Evolutionary conservation across 2,329 filamentous ascomycete genomes (phyloP), one percentile per base, ranked within the genome.

Genomic region (Ophiosphaerella narmari): DNA sequence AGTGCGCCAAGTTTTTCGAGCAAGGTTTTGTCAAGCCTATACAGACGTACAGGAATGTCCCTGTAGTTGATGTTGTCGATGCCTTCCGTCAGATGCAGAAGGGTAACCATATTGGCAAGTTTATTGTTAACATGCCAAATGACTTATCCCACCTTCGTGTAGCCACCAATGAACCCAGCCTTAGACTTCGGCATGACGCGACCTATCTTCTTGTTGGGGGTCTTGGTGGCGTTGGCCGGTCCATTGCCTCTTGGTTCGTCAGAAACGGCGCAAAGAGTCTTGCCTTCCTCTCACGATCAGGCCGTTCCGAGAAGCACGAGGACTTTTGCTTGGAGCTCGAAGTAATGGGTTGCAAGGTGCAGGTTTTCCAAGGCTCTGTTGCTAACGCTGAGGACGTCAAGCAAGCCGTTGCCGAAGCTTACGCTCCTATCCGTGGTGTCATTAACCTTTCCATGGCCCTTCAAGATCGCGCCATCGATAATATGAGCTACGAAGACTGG

Each of bases 131-230:
- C 12, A 34, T 33, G 24, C 43, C 38, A 11, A 23, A 40, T 16
- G 8, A 39, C 24, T 43, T 65, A 76, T 34, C 66, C 68, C 0
- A 65, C 64, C 14, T 73, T 75, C 39, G 66, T 70, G 1, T 24
- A 12, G 13, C n/a, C 9, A 21, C 18, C 23, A 75, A 75, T 5
- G 77, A 75, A 53, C 36, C 51, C 8, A 33, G 23, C 26, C 26
- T 29, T 11, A 29, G 26, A 7, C 16, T 51, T 6, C 31, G 51
- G 14, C 32, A 16, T 1, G 38, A 53, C 4, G 26, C 35, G 18
- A 47, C 54, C 1, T 67, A 65, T 36, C 43, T 67, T 1, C 35
- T 67, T 13, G 42, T 58, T 32, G 65, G 65, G 13, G 55, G 65
- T 11, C 46, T 67, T 9, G 59, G 55, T 24, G 65, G 65, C 7